Base-by-base conservation (phyloP, 2,329 filamentous ascomycete genomes). In the Microsporum ferrugineum region DNA sequence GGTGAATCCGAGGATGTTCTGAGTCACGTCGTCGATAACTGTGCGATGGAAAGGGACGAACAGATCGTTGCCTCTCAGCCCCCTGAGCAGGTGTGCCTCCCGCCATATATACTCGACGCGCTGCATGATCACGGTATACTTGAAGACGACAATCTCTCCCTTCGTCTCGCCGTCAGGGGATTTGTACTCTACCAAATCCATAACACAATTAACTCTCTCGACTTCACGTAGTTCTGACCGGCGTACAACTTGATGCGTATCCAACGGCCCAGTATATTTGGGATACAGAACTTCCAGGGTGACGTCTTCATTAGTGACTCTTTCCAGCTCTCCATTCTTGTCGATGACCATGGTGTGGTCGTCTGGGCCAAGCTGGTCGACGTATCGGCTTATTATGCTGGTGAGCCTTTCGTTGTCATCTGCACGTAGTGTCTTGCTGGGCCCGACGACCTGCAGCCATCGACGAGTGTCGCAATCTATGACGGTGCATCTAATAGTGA, bases 401-500 rank as follows among this genome's bases (percentile, higher is more conserved):
- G 27, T 56, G 14, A 34, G 39, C 41, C 5, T 36, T 31, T 58
- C 61, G 2, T 53, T 33, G 36, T 63, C 61, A 33, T 53, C 47
- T 34, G 10, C 47, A n/a, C 41, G 41, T 1, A 63, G 53, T 29
- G 59, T 23, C 27, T 47, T 31, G 6, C 31, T 12, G 10, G 59
- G 61, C 4, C 61, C 61, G 8, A 51, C 49, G 39, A 63, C 43
- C 27, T 61, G 51, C 23, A 60, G 60, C 55, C 58, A 63, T 14
- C 59, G 58, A 29, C 61, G 61, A 36, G 47, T 41, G 31, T 63
- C 61, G 29, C 39, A 63, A 43, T 63, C 61, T 10, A 63, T 58
- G 33, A 60, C 43, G 7, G 53, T 43, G 59, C 61, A 61, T 17
- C 33, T 53, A 27, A 51, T 43, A 45, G 36, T 39, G 36, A 58